These are phyloP conservation scores for Marasmius fiardii DNA, from an alignment of 1,284 basidiomycete genomes.

Conservation along the genomic window DNA sequence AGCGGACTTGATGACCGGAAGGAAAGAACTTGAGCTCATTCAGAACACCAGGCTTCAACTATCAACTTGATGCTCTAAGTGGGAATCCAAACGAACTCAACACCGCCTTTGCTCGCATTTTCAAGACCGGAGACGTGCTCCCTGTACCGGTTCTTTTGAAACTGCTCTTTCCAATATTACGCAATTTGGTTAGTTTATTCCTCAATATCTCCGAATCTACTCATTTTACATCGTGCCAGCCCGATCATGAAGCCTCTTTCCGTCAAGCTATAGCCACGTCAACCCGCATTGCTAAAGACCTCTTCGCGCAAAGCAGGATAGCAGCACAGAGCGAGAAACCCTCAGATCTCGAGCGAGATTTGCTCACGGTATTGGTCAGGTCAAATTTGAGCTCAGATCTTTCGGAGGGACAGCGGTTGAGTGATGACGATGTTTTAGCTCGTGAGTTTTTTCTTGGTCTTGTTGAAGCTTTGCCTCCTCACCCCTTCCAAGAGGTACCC, in stretches of 20 bases:
- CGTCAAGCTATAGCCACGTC: slow-evolving; percentile 17
- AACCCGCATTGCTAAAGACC: slow-evolving; percentile 36
- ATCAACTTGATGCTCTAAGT: slow-evolving; percentile 55
- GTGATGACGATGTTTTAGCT: slow-evolving; percentile 70
- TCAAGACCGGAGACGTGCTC: slow-evolving; percentile 25
- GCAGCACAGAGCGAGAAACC: slow-evolving; percentile 25
- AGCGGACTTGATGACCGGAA: too few relatives aligned
- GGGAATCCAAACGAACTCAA: slow-evolving; percentile 42
- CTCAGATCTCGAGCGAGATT: slow-evolving; percentile 32
- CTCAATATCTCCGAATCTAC: background rate
- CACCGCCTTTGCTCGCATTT: slow-evolving; percentile 42
- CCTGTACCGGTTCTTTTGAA: slow-evolving; percentile 31
- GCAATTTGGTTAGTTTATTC: slow-evolving; percentile 33
- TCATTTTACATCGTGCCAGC: slow-evolving; percentile 16
- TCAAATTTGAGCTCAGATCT: slow-evolving; percentile 64
- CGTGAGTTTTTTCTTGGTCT: slow-evolving; percentile 44
- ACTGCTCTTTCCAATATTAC: slow-evolving; percentile 35
- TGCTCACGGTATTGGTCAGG: slow-evolving; percentile 53
- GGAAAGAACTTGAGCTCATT: too few relatives aligned
- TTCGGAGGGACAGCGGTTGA: slow-evolving; percentile 55
- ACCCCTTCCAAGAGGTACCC: slow-evolving; percentile 43
- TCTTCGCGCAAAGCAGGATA: slow-evolving; percentile 44
- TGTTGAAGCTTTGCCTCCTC: background rate
- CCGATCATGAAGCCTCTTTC: slow-evolving; percentile 24
- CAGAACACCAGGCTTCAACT: slow-evolving; percentile 70